These are phyloP conservation scores for Salicornia ramosissima DNA, from an alignment of 148 eudicot species.

Conservation along the genomic window DNA sequence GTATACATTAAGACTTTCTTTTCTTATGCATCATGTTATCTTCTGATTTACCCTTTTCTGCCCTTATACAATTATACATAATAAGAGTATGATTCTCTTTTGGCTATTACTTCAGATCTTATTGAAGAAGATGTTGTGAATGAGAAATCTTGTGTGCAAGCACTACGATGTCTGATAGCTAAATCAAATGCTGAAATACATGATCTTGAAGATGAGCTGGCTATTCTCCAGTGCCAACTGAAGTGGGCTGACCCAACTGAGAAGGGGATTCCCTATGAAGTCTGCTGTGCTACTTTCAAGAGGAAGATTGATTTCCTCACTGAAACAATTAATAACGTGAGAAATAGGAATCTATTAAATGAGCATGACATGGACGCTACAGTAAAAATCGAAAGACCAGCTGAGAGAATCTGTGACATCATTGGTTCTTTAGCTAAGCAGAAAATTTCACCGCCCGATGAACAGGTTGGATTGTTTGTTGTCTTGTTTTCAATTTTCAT, in stretches of 20 bases:
- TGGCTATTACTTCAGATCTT: conserved; percentile 37
- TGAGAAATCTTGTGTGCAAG: conserved; percentile 50
- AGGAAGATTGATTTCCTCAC: conserved; percentile 39
- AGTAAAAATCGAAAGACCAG: conserved; percentile 28
- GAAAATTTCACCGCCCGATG: conserved; percentile 26
- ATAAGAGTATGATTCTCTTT: neutral
- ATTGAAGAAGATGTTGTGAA: conserved; percentile 52
- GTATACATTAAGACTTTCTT: neutral
- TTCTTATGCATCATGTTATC: neutral
- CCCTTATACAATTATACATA: neutral
- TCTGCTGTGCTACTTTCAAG: conserved; percentile 35
- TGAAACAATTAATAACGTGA: conserved; percentile 30
- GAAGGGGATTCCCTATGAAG: conserved; percentile 40
- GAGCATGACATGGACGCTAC: conserved; percentile 16
- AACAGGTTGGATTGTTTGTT: conserved; percentile 35
- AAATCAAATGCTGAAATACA: conserved; percentile 60
- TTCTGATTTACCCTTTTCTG: neutral
- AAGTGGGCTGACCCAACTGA: conserved; percentile 38
- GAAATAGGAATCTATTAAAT: conserved; percentile 23
- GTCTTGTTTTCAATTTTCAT: conserved; percentile 1
- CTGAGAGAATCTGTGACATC: conserved; percentile 44
- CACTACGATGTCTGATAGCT: conserved; percentile 36
- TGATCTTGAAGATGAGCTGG: conserved; percentile 61
- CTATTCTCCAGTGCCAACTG: conserved; percentile 50
- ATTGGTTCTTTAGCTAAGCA: conserved; percentile 34